These are phyloP conservation scores for Boletus sp. DNA, from an alignment of 768 basidiomycete species.

Conservation along the genomic window DNA sequence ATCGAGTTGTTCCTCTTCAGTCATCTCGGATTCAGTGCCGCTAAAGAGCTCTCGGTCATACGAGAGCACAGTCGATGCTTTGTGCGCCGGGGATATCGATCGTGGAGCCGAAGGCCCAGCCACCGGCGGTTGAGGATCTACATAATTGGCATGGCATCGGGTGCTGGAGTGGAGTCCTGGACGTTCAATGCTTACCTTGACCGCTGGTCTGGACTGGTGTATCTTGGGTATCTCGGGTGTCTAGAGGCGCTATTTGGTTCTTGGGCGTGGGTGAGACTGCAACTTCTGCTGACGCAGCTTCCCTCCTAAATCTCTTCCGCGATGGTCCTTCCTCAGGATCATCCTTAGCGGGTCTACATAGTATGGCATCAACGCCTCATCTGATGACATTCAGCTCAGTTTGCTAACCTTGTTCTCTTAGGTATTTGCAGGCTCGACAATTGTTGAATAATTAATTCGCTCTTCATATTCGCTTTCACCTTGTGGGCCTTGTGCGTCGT, in stretches of 20 bases:
- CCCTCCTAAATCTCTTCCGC: constrained; percentile 14
- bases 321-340: constrained; percentile 10
- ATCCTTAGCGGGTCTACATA: constrained; percentile 5
- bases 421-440: constrained; percentile 11
- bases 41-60: constrained; percentile 14
- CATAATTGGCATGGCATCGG: neutral
- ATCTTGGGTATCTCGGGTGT: neutral
- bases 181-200: neutral
- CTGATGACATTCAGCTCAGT: neutral
- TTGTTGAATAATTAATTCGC: constrained; percentile 21
- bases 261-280: neutral
- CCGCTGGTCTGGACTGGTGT: neutral
- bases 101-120: constrained; percentile 1
- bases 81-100: neutral
- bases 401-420: constrained; percentile 13
- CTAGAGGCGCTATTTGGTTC: neutral
- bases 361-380: neutral
- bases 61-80: neutral
- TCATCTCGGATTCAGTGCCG: constrained; percentile 24
- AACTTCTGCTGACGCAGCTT: neutral
- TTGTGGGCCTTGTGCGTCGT: constrained; percentile 18
- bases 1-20: constrained; percentile 16
- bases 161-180: neutral
- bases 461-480: constrained; percentile 27
- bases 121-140: constrained; percentile 1